Conservation (phyloP, 345 rosid genomes). For the Ricinus communis region DNA sequence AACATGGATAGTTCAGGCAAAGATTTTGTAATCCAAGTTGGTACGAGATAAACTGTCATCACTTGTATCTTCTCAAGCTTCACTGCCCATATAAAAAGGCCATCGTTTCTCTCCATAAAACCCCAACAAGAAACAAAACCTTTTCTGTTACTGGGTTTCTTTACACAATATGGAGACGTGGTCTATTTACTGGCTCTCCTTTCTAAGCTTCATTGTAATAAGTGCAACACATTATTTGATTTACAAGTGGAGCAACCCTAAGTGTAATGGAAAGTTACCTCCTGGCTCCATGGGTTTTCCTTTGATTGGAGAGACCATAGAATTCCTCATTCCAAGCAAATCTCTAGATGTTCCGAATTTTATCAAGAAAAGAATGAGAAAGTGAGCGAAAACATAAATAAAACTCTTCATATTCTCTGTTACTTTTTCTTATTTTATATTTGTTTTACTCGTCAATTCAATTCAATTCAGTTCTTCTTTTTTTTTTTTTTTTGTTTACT, state of each 20-base stretch:
- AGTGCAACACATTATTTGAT: slow-evolving; percentile 14
- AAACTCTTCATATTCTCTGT: too few relatives aligned
- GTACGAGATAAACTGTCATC: too few relatives aligned
- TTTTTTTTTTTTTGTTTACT: too few relatives aligned
- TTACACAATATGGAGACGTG: neutral
- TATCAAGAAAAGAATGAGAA: slow-evolving; percentile 6
- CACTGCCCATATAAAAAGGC: neutral
- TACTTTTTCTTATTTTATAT: too few relatives aligned
- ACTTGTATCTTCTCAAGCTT: too few relatives aligned
- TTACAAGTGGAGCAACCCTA: slow-evolving; percentile 21
- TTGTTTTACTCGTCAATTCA: too few relatives aligned
- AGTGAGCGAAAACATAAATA: neutral
- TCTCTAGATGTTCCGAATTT: slow-evolving; percentile 19
- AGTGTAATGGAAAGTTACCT: slow-evolving; percentile 23
- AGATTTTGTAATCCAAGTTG: too few relatives aligned
- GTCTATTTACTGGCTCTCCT: neutral
- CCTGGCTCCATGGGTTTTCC: slow-evolving; percentile 36
- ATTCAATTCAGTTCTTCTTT: too few relatives aligned
- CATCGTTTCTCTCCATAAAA: too few relatives aligned
- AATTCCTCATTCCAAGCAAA: slow-evolving; percentile 20
- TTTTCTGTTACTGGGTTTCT: too few relatives aligned
- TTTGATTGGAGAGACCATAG: slow-evolving; percentile 27
- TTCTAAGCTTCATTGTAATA: neutral
- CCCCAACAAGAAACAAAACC: too few relatives aligned
- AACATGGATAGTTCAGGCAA: too few relatives aligned